These are phyloP conservation scores for Rhizoctonia solani DNA, from an alignment of 1,284 basidiomycete genomes.

Conservation along the genomic window DNA sequence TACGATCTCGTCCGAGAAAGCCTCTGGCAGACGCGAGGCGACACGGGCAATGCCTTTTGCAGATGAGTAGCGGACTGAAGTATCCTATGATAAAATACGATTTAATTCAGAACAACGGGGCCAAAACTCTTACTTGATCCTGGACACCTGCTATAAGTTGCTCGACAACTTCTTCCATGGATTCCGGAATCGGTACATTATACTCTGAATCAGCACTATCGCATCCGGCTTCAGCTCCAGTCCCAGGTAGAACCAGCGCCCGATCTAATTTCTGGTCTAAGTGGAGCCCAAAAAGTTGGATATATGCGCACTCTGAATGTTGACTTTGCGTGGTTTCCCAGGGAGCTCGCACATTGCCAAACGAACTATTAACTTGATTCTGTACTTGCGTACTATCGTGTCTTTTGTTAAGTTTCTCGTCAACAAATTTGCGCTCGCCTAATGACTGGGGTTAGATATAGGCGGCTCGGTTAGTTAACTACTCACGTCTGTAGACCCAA, in stretches of 20 bases:
- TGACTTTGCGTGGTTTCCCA: slow-evolving; percentile 19
- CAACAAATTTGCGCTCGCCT: slow-evolving; percentile 14
- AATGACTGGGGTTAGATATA: background rate
- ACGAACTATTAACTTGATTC: slow-evolving; percentile 66
- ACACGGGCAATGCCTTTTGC: slow-evolving; percentile 93
- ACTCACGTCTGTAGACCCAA: slow-evolving; percentile 46
- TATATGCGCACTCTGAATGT: slow-evolving; percentile 2
- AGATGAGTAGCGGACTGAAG: slow-evolving; percentile 91
- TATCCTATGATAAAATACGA: slow-evolving; percentile 64
- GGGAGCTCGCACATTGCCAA: slow-evolving; percentile 65
- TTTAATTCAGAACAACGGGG: background rate
- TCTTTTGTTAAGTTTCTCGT: slow-evolving; percentile 54
- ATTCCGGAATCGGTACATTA: slow-evolving; percentile 59
- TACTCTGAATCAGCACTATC: too few relatives aligned
- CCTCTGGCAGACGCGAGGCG: slow-evolving; percentile 74
- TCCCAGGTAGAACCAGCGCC: slow-evolving; percentile 2
- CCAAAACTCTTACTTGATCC: slow-evolving; percentile 66
- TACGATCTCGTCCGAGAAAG: slow-evolving; percentile 78
- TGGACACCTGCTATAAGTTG: slow-evolving; percentile 76
- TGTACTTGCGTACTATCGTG: slow-evolving; percentile 67
- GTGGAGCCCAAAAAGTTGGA: slow-evolving; percentile 39
- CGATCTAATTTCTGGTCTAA: slow-evolving; percentile 40
- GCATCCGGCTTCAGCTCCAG: slow-evolving; percentile 37
- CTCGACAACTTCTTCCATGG: slow-evolving; percentile 76
- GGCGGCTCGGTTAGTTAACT: background rate